Evolutionary conservation across 176 grass and related monocot species (phyloP).

Genomic region (Cenchrus americanus): DNA sequence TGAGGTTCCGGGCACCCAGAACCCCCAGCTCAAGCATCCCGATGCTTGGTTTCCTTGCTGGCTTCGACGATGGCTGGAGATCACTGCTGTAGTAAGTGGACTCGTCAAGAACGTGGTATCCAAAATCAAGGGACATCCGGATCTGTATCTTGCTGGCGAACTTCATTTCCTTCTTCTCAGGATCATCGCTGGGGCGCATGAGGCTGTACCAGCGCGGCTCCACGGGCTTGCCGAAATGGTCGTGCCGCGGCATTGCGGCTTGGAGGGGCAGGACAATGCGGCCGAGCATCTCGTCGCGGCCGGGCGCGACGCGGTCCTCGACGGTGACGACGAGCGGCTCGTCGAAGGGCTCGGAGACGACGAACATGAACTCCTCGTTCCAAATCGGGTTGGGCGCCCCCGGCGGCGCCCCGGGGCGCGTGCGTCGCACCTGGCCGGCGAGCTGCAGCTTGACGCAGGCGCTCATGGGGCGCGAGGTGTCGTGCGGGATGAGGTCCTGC

Average conservation of each 20-base stretch:
- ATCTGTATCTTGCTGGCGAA: constrained; percentile 88
- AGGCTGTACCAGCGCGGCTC: constrained; percentile 80
- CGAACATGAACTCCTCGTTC: constrained; percentile 97
- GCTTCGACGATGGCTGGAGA: constrained; percentile 74
- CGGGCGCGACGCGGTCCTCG: constrained; percentile 75
- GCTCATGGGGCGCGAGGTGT: constrained; percentile 66
- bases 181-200: constrained; percentile 54
- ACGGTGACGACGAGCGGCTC: constrained; percentile 77
- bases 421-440: constrained; percentile 71
- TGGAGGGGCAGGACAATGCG: constrained; percentile 60
- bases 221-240: constrained; percentile 76
- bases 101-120: constrained; percentile 94
- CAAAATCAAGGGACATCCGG: constrained; percentile 71
- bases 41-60: constrained; percentile 74
- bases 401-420: constrained; percentile 49
- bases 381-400: constrained; percentile 71
- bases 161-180: constrained; percentile 80
- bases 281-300: constrained; percentile 75
- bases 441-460: constrained; percentile 67
- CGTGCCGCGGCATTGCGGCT: constrained; percentile 49
- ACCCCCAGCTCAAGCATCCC: constrained; percentile 87
- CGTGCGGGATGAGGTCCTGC: constrained; percentile 79
- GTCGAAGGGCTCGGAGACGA: constrained; percentile 82
- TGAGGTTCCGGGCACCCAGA: constrained; percentile 73
- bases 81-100: constrained; percentile 97